Evolutionary conservation across 2,329 filamentous ascomycete species (phyloP).

Genomic region (Aureobasidium sp.): DNA sequence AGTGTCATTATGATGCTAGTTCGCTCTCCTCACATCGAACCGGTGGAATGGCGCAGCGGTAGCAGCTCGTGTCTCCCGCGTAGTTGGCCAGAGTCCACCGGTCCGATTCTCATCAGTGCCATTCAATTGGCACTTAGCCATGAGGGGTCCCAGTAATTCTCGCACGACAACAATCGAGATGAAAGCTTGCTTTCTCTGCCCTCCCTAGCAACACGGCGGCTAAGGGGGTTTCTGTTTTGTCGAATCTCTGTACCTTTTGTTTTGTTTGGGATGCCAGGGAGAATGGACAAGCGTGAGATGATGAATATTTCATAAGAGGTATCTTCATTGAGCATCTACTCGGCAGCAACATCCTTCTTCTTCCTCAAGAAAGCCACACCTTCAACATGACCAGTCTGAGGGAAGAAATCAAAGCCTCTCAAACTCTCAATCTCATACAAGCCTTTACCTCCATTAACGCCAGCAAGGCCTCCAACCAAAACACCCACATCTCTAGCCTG

Average conservation of each 20-base stretch:
- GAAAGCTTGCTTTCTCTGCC: background rate
- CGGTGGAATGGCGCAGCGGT: background rate
- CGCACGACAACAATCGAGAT: background rate
- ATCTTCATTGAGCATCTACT: background rate
- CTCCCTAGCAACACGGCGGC: background rate
- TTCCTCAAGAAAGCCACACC: constrained; percentile 50
- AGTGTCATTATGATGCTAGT: background rate
- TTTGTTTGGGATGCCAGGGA: too few species aligned
- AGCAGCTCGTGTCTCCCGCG: background rate
- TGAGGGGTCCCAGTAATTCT: background rate
- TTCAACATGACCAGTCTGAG: constrained; percentile 66
- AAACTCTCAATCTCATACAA: constrained; percentile 82
- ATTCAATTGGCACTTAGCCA: background rate
- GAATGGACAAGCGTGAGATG: too few species aligned
- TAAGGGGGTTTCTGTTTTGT: background rate
- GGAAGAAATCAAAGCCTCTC: constrained; percentile 94
- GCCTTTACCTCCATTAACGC: constrained; percentile 30
- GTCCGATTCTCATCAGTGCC: background rate
- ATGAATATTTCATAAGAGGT: background rate
- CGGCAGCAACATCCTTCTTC: constrained; percentile 20
- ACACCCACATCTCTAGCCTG: constrained; percentile 90
- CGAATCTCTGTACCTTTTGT: too few species aligned
- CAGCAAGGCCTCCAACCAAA: constrained; percentile 61
- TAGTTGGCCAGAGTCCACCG: background rate
- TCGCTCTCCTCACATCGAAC: background rate